Conservation (phyloP, 2,329 filamentous ascomycete species). For the Aureobasidium sp. region DNA sequence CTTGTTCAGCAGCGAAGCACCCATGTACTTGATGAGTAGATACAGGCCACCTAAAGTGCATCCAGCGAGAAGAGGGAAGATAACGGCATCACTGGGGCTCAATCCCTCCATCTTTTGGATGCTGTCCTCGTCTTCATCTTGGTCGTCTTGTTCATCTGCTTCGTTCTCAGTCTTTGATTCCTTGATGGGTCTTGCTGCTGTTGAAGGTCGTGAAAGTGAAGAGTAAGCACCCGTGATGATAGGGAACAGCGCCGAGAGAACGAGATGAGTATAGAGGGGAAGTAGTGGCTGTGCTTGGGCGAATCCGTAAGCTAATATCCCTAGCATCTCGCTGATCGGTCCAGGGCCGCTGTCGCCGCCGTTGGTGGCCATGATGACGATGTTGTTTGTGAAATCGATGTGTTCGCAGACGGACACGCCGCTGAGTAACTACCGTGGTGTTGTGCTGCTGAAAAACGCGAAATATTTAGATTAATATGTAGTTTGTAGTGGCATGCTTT, state of each 20-base stretch:
- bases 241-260: slow-evolving; percentile 66
- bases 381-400: background rate
- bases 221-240: slow-evolving; percentile 82
- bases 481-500: background rate
- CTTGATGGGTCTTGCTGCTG: slow-evolving; percentile 57
- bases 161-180: slow-evolving; percentile 28
- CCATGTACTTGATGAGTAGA: slow-evolving; percentile 82
- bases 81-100: slow-evolving; percentile 69
- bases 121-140: slow-evolving; percentile 48
- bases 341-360: slow-evolving; percentile 12
- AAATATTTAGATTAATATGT: background rate
- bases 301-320: slow-evolving; percentile 16
- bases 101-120: slow-evolving; percentile 60
- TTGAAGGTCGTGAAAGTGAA: slow-evolving; percentile 75
- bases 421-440: background rate
- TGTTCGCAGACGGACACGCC: background rate
- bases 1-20: slow-evolving; percentile 74
- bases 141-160: slow-evolving; percentile 47
- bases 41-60: slow-evolving; percentile 68
- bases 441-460: background rate
- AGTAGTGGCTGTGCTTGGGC: slow-evolving; percentile 26
- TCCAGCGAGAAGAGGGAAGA: slow-evolving; percentile 76
- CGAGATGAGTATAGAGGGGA: slow-evolving; percentile 54
- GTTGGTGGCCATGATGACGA: background rate
- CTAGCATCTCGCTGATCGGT: slow-evolving; percentile 15